Base-by-base conservation (phyloP, 345 rosid species). In the Erucastrum elatum region DNA sequence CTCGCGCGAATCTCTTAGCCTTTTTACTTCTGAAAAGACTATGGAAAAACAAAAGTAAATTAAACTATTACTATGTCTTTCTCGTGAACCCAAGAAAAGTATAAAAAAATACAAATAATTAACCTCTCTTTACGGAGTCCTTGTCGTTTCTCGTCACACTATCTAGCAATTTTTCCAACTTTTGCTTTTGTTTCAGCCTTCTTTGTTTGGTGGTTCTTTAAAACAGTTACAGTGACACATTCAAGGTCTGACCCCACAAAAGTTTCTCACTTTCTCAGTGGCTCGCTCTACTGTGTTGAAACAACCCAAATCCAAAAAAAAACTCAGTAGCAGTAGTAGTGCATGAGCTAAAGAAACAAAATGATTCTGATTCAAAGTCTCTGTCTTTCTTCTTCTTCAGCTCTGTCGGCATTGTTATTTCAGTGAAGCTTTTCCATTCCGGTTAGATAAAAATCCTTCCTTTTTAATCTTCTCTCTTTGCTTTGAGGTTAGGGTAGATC, bases 361-460 rank as follows among this genome's bases (percentile, higher is more conserved):
- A 68, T 51, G 75, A 64, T 37, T 66, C 64, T 67, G 55, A 85
- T 84, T 75, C 62, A 72, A 85, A 87, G 80, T 75, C 66, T 27
- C 49, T 76, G 82, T 79, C 84, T 84, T 78, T 37, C 63, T 56
- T 26, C 64, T 75, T 81, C 75, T 74, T 44, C 75, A 71, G 5
- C 71, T 59, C 51, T 78, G 79, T 82, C 82, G 69, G 16, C 87
- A 86, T 85, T 88, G 83, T 79, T 80, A 5, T 80, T 75, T 77
- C 81, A 70, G 63, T 82, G 67, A 77, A 85, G 84, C 17, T 29
- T 17, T 59, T 82, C 10, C 66, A 61, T 62, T 4, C 4, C 60
- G 12, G 70, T 80, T 80, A 80, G 72, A 60, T 80, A 77, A 77
- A 83, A 81, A 75, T 80, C 85, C 63, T 81, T 70, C 68, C 70